phyloP scores from a whole-genome alignment of 768 basidiomycete species.

The Trametes sanguinea region DNA sequence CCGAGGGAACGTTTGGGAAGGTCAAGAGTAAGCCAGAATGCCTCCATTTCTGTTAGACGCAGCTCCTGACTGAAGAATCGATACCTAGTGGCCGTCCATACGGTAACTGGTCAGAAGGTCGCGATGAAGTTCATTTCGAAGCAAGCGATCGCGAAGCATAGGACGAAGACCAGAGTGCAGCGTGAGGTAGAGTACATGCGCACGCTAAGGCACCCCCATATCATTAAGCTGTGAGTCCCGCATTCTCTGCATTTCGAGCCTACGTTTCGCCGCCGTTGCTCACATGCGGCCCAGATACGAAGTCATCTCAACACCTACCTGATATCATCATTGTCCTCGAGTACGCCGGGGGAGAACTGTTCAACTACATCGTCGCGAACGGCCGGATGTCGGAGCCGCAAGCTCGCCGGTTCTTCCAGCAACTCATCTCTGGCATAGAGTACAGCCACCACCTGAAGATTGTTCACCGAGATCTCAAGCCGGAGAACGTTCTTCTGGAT shows the following conservation, averaged over 20 bases:
- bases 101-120: slow-evolving; percentile 91
- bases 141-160: slow-evolving; percentile 87
- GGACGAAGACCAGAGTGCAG: slow-evolving; percentile 89
- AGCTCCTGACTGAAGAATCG: slow-evolving; percentile 6
- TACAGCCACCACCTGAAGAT: slow-evolving; percentile 97
- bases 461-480: slow-evolving; percentile 97
- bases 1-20: slow-evolving; percentile 97
- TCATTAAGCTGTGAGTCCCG: slow-evolving; percentile 86
- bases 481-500: slow-evolving; percentile 90
- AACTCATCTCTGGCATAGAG: slow-evolving; percentile 96
- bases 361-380: slow-evolving; percentile 96
- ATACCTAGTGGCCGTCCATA: slow-evolving; percentile 87
- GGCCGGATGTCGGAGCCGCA: slow-evolving; percentile 88
- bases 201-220: slow-evolving; percentile 91
- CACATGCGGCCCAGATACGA: slow-evolving; percentile 57
- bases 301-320: slow-evolving; percentile 88
- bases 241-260: slow-evolving; percentile 7
- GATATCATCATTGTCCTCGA: slow-evolving; percentile 99
- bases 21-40: slow-evolving; percentile 82
- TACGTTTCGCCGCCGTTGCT: slow-evolving; percentile 8
- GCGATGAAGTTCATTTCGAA: slow-evolving; percentile 98
- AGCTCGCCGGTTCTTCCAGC: slow-evolving; percentile 95
- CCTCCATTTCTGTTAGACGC: not conserved
- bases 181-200: slow-evolving; percentile 98
- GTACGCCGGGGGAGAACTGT: slow-evolving; percentile 93